Conservation (phyloP, 1,284 basidiomycete genomes). For the Ustilago cynodontis region DNA sequence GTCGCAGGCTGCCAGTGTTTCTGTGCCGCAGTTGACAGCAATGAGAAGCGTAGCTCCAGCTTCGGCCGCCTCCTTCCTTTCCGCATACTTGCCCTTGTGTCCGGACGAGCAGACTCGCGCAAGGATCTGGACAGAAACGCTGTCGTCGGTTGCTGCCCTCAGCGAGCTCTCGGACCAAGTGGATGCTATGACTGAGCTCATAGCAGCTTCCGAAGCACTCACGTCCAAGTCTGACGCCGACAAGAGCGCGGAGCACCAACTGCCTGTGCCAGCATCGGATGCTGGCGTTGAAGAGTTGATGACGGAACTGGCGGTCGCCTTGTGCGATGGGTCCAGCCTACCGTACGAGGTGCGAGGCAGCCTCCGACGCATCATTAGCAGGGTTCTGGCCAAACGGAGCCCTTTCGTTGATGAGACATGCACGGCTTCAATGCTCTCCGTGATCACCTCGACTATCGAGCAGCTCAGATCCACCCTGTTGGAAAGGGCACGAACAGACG, state of each 20-base stretch:
- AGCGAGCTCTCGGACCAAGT: constrained; percentile 32
- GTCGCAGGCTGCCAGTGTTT: constrained; percentile 13
- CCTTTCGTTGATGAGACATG: constrained; percentile 27
- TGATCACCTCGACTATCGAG: constrained; percentile 48
- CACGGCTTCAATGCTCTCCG: constrained; percentile 30
- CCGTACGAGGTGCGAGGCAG: constrained; percentile 21
- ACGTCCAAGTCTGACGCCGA: constrained; percentile 4
- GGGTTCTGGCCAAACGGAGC: constrained; percentile 25
- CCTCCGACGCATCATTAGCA: constrained; percentile 14
- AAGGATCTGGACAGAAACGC: constrained; percentile 43
- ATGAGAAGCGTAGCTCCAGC: constrained; percentile 27
- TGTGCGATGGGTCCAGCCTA: constrained; percentile 27
- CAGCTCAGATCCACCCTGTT: constrained; percentile 39
- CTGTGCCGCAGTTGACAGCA: constrained; percentile 33
- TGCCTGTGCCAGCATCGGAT: constrained; percentile 29
- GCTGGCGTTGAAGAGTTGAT: constrained; percentile 37
- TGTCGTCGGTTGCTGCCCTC: constrained; percentile 38
- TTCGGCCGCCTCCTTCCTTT: constrained; percentile 33
- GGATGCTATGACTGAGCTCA: constrained; percentile 42
- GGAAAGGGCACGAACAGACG: constrained; percentile 6
- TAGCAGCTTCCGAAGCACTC: constrained; percentile 33
- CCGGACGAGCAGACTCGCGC: constrained; percentile 13
- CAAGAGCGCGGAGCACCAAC: background rate
- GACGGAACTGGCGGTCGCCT: constrained; percentile 21
- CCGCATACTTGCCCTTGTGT: constrained; percentile 36